Evolutionary conservation across 2,329 filamentous ascomycete species (phyloP).

Genomic region (Cryphonectria nitschkei): DNA sequence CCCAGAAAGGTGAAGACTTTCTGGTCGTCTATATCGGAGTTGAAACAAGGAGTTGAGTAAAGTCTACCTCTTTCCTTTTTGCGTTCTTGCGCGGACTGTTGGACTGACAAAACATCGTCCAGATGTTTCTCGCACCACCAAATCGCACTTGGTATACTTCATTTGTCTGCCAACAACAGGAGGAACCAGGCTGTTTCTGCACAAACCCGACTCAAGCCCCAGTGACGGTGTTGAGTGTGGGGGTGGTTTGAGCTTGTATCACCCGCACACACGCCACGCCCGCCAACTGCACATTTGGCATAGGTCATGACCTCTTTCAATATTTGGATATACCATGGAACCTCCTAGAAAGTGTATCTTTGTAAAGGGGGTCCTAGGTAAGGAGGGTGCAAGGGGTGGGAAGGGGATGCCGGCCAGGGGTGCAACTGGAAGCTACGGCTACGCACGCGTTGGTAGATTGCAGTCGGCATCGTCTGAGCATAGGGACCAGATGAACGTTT

Average conservation of each 20-base stretch:
- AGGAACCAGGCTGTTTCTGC: not conserved
- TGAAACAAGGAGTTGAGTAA: not conserved
- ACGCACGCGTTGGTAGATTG: not conserved
- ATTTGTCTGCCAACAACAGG: not conserved
- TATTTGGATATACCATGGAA: not conserved
- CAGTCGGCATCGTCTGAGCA: no score
- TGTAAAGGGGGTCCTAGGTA: no score
- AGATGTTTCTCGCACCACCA: not conserved
- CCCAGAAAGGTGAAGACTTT: not conserved
- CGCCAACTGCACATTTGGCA: not conserved
- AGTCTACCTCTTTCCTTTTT: not conserved
- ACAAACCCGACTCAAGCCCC: not conserved
- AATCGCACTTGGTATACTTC: not conserved
- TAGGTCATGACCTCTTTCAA: not conserved
- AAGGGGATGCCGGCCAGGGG: not conserved
- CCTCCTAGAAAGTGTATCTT: not conserved
- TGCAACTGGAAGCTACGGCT: not conserved
- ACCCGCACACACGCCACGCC: not conserved
- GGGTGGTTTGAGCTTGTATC: not conserved
- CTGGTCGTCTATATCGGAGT: not conserved
- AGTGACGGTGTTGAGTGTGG: not conserved
- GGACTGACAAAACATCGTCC: not conserved
- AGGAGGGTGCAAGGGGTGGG: not conserved
- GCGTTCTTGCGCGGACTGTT: not conserved
- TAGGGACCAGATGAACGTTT: not conserved